Evolutionary conservation across 257 asterid genomes (phyloP).

Genomic region (Ehretia macrophylla): DNA sequence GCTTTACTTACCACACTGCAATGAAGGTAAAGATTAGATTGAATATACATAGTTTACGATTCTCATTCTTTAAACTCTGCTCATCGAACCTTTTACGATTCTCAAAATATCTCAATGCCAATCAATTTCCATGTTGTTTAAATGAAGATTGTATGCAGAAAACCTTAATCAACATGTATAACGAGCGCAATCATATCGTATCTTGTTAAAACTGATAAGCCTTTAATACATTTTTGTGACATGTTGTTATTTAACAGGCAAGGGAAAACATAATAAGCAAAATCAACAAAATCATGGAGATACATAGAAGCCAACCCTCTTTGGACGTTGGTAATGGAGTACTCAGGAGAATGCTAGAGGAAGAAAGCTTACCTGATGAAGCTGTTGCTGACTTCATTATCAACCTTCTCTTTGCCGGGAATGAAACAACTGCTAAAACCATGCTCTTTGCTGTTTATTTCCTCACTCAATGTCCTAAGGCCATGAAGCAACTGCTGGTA

Average conservation of each 20-base stretch:
- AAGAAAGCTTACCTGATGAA: slow-evolving; percentile 78
- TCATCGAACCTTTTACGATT: background rate
- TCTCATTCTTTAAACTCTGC: background rate
- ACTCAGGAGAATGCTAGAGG: slow-evolving; percentile 66
- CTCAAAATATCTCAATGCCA: no score
- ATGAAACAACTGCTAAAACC: slow-evolving; percentile 88
- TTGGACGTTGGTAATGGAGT: slow-evolving; percentile 49
- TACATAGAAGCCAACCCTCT: slow-evolving; percentile 36
- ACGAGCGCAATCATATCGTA: no score
- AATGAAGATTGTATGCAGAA: no score
- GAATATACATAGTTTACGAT: background rate
- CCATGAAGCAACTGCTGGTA: slow-evolving; percentile 80
- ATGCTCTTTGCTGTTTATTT: slow-evolving; percentile 85
- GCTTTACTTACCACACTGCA: slow-evolving; percentile 81
- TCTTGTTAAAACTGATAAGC: no score
- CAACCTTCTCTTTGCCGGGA: slow-evolving; percentile 91
- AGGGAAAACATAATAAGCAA: slow-evolving; percentile 66
- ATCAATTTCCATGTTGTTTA: no score
- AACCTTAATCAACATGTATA: no score
- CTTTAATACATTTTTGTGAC: no score
- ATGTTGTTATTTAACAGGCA: slow-evolving; percentile 38
- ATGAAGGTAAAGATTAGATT: slow-evolving; percentile 59
- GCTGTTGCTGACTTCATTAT: slow-evolving; percentile 79
- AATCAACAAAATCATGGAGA: slow-evolving; percentile 57
- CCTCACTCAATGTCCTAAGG: slow-evolving; percentile 72